Evolutionary conservation across 2,329 filamentous ascomycete genomes (phyloP), one percentile per base, ranked within the genome.

Genomic region (Colletotrichum tamarilloi): DNA sequence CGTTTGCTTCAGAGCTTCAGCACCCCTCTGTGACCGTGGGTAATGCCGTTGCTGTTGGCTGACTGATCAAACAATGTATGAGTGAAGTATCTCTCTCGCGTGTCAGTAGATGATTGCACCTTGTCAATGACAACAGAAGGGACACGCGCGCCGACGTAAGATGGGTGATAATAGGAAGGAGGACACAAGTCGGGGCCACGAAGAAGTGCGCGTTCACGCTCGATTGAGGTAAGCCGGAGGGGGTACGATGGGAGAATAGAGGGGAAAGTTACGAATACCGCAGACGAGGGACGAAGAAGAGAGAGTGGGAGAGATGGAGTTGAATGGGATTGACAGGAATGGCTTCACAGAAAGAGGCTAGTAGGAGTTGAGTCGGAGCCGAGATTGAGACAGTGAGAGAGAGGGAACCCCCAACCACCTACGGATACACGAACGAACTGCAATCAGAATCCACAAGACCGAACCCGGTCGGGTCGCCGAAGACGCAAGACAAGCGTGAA

Each of bases 151-250:
- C 42, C 3, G 66, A 65, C 66, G 67, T 53, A 62, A 73, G 67
- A 68, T 19, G 24, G 16, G 46, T 22, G 57, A 57, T 32, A 52
- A 57, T 57, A 8, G 57, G 28, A 30, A 56, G 30, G 58, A 58
- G 24, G 64, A 68, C 5, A 22, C 22, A n/a, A n/a, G 19, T 42
- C 16, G 32, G 11, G 49, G 62, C 49, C 62, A 22, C 68, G 68
- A 68, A 35, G 49, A 53, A 28, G 52, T 68, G 64, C 64, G 68
- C 46, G 65, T 72, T 68, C 68, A 52, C 64, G 6, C 42, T 56
- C 49, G 58, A 9, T 53, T 42, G 53, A 38, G 55, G 60, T 22
- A 35, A 57, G 56, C 60, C 55, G 64, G 49, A 68, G 26, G 56
- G 42, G 57, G 46, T 19, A 38, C 42, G 26, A 32, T 38, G 55